phyloP scores from a whole-genome alignment of 257 asterid genomes.

The Salvia miltiorrhiza region DNA sequence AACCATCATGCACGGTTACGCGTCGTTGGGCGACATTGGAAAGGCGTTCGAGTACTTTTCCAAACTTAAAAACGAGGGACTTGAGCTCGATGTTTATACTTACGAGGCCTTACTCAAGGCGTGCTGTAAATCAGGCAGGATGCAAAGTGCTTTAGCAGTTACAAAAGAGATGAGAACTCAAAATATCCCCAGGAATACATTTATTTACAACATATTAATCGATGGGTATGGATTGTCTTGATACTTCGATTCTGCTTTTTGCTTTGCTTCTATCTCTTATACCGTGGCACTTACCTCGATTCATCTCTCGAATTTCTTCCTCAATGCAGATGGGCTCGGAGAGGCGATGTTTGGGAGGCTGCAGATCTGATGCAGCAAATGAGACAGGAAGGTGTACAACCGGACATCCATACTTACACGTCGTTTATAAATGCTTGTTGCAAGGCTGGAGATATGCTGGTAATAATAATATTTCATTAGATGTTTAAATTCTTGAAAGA shows the following conservation, averaged over 20 bases:
- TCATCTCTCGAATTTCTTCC: neutral
- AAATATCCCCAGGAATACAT: conserved; percentile 82
- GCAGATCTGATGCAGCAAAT: conserved; percentile 98
- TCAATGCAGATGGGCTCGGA: conserved; percentile 86
- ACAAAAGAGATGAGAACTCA: conserved; percentile 83
- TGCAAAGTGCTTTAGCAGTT: conserved; percentile 99
- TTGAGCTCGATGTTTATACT: conserved; percentile 78
- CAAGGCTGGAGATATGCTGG: conserved; percentile 98
- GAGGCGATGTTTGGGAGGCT: conserved; percentile 99
- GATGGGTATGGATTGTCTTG: conserved; percentile 64
- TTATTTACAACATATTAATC: conserved; percentile 83
- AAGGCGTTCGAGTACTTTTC: conserved; percentile 93
- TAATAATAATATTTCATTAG: conserved; percentile 8
- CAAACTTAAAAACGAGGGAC: conserved; percentile 74
- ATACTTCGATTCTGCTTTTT: neutral
- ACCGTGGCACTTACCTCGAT: neutral
- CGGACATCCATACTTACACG: conserved; percentile 95
- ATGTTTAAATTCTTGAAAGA: neutral
- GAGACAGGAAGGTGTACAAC: conserved; percentile 87
- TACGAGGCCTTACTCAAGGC: conserved; percentile 98
- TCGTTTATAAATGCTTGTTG: conserved; percentile 92
- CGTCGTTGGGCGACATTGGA: conserved; percentile 92
- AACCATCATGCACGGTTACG: conserved; percentile 92
- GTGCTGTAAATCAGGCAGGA: conserved; percentile 97
- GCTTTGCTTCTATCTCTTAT: neutral